phyloP scores from a whole-genome alignment of 179 eudicot genomes.

The Silene vulgaris region DNA sequence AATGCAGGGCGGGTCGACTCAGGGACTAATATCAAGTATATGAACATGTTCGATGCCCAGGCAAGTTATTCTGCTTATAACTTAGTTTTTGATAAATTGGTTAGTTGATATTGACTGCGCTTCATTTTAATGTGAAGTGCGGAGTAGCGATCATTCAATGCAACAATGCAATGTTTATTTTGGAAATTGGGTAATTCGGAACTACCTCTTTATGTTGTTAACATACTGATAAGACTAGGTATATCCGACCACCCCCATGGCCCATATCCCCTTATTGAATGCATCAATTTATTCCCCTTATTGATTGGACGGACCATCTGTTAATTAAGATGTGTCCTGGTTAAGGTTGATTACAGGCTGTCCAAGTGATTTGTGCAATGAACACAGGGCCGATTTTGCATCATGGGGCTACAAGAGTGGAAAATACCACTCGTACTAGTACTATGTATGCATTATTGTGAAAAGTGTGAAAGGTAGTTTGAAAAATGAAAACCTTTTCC shows the following conservation, averaged over 20 bases:
- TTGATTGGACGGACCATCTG: neutral
- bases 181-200: neutral
- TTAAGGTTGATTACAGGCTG: constrained; percentile 25
- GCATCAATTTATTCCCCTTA: too few species aligned
- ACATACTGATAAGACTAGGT: too few species aligned
- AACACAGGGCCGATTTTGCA: constrained; percentile 13
- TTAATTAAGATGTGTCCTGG: constrained; percentile 7
- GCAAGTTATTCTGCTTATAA: constrained; percentile 28
- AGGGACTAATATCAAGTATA: constrained; percentile 69
- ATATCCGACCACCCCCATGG: too few species aligned
- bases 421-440: neutral
- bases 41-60: constrained; percentile 98
- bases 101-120: neutral
- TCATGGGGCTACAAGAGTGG: constrained; percentile 2
- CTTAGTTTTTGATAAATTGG: neutral
- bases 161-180: neutral
- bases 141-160: too few species aligned
- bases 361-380: constrained; percentile 23
- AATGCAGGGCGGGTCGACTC: constrained; percentile 76
- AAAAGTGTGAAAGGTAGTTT: neutral
- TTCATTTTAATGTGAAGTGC: too few species aligned
- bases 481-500: neutral
- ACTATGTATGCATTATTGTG: neutral
- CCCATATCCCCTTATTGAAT: too few species aligned
- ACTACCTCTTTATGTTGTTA: neutral